Conservation (phyloP, 345 rosid species). For the Gossypium longicalyx region DNA sequence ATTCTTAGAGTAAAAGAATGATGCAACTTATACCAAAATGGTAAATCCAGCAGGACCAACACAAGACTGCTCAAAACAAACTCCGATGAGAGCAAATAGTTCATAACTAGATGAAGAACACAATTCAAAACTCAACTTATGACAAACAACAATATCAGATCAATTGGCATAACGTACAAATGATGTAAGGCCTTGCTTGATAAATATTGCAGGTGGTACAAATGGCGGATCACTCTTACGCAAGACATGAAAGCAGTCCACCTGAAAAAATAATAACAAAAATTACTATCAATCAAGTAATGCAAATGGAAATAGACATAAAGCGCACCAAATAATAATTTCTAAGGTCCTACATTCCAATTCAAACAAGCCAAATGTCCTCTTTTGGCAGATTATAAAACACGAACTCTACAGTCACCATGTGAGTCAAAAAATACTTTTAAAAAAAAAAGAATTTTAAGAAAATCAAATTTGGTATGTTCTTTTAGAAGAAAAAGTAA, state of each 20-base stretch:
- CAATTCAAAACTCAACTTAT: background rate
- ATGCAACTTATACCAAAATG: background rate
- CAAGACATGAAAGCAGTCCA: conserved; percentile 96
- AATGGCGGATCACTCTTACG: conserved; percentile 95
- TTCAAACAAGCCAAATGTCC: background rate
- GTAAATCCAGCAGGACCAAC: no score
- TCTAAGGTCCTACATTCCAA: background rate
- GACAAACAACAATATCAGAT: conserved; percentile 9
- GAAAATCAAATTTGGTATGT: no score
- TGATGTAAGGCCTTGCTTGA: conserved; percentile 90
- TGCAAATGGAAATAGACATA: background rate
- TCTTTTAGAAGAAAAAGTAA: background rate
- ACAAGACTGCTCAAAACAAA: background rate
- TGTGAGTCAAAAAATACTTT: background rate
- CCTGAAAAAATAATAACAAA: conserved; percentile 42
- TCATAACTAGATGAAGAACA: conserved; percentile 5
- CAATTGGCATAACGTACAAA: conserved; percentile 53
- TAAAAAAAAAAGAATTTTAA: background rate
- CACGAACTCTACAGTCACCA: background rate
- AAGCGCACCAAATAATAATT: background rate
- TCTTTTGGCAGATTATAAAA: background rate
- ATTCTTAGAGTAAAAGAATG: background rate
- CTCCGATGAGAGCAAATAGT: conserved; percentile 10
- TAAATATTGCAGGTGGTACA: conserved; percentile 65
- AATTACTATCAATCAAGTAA: background rate